Evolutionary conservation across 108 stramenopile species (phyloP), one percentile per base, ranked within the genome.

Genomic region (Nannochloropsis salina): DNA sequence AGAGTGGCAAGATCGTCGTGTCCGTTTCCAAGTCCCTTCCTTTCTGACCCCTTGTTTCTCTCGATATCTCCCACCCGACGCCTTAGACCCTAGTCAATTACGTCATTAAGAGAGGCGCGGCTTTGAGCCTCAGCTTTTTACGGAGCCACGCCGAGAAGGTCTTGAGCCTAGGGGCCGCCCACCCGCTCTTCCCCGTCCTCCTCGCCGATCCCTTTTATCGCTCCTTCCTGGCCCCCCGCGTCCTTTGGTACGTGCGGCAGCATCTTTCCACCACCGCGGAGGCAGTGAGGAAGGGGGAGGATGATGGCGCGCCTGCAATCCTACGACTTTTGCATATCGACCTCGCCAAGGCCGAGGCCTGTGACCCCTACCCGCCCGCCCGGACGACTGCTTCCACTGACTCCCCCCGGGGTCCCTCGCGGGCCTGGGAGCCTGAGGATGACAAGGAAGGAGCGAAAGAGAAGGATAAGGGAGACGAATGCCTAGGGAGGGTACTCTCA

Each of bases 291-390:
- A 74, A 74, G 3, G 61, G n/a, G n/a, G 61, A 74, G 61, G n/a
- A 2, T 4, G n/a, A 74, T 4, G 61, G 61, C 20, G 61, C 3
- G 2, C 61, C 61, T n/a, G 61, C 61, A n/a, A n/a, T 74, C 61
- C n/a, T 74, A n/a, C 61, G 61, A n/a, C n/a, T 74, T 15, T 74
- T 74, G 61, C 15, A 74, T n/a, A n/a, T 74, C n/a, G 61, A 74
- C 61, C 61, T 74, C 20, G 61, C 61, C 61, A 74, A 74, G 61
- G 61, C 61, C 3, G 61, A 74, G 61, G 61, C 61, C 15, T 74
- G 20, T 15, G n/a, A 74, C 6, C 61, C 61, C 4, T 74, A 74
- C 61, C 61, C 61, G 3, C 20, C 15, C 61, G 15, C 15, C n/a
- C 61, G 61, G 61, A n/a, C 61, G n/a, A 6, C 4, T 2, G 15